phyloP scores from a whole-genome alignment of 2,329 filamentous ascomycete species.

The Dendryphion nanum region DNA sequence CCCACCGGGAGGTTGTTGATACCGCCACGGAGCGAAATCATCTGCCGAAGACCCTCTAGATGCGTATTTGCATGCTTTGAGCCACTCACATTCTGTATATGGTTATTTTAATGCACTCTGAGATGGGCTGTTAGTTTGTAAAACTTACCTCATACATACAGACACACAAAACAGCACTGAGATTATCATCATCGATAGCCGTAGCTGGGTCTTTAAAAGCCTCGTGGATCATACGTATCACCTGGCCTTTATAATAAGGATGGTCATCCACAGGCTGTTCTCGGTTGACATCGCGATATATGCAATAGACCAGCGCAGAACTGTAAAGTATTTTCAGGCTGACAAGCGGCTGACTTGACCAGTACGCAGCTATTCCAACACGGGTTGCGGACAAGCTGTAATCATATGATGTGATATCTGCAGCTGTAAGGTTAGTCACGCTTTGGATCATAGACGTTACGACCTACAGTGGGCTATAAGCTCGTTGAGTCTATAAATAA shows the following conservation, averaged over 20 bases:
- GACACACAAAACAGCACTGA: slow-evolving; percentile 10
- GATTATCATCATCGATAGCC: slow-evolving; percentile 12
- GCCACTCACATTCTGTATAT: slow-evolving; percentile 12
- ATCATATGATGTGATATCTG: too few species aligned
- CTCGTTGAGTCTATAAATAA: too few species aligned
- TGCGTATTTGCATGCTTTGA: slow-evolving; percentile 10
- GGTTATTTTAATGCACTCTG: neutral
- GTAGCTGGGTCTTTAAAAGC: slow-evolving; percentile 8
- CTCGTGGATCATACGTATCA: slow-evolving; percentile 12
- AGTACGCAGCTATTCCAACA: too few species aligned
- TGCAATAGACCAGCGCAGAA: slow-evolving; percentile 12
- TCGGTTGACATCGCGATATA: slow-evolving; percentile 7
- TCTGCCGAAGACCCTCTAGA: slow-evolving; percentile 12
- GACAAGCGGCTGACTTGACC: slow-evolving; percentile 5
- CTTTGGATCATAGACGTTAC: too few species aligned
- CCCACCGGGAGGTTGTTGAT: slow-evolving; percentile 10
- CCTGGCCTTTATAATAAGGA: slow-evolving; percentile 11
- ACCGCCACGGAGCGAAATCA: slow-evolving; percentile 12
- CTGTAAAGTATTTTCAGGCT: slow-evolving; percentile 11
- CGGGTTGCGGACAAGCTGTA: too few species aligned
- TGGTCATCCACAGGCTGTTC: slow-evolving; percentile 8
- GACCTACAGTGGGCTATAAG: too few species aligned
- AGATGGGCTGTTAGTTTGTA: neutral
- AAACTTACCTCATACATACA: slow-evolving; percentile 17
- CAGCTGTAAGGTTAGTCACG: too few species aligned